Conservation (phyloP, 2,329 filamentous ascomycete species). For the Chaetomiaceae sp. region DNA sequence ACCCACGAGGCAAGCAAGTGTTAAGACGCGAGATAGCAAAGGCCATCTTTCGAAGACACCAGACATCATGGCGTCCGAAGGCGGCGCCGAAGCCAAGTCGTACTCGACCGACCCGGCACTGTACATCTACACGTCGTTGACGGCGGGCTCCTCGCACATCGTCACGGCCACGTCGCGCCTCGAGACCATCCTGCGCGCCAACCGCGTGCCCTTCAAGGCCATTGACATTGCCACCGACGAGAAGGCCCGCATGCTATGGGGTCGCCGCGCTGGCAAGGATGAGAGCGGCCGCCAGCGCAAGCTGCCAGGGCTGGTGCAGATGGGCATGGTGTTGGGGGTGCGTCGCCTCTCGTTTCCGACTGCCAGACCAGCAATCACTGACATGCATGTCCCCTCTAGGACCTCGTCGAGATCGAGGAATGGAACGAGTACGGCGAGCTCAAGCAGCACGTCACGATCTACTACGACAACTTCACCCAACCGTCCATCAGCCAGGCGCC, state of each 20-base stretch:
- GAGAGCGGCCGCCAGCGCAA: constrained; percentile 61
- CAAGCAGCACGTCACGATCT: constrained; percentile 73
- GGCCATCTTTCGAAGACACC: background rate
- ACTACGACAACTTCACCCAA: constrained; percentile 59
- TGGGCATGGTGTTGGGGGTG: constrained; percentile 80
- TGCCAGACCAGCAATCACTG: no score
- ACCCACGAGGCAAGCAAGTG: background rate
- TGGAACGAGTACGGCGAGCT: constrained; percentile 99
- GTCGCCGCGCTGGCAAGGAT: constrained; percentile 72
- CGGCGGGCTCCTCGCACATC: constrained; percentile 91
- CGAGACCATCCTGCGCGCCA: constrained; percentile 92
- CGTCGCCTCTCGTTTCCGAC: constrained; percentile 42
- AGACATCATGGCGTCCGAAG: constrained; percentile 15
- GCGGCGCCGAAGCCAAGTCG: constrained; percentile 18
- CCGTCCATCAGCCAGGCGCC: constrained; percentile 51
- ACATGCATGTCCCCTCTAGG: constrained; percentile 55
- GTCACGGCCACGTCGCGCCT: constrained; percentile 92
- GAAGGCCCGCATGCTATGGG: constrained; percentile 83
- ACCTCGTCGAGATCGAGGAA: constrained; percentile 90
- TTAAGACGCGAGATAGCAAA: background rate
- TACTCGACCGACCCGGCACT: constrained; percentile 59
- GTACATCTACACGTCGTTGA: constrained; percentile 95
- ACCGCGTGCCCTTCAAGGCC: constrained; percentile 89
- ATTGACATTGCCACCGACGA: constrained; percentile 89
- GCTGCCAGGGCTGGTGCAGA: constrained; percentile 83